phyloP scores from a whole-genome alignment of 345 rosid species.

The Trapa bicornis region DNA sequence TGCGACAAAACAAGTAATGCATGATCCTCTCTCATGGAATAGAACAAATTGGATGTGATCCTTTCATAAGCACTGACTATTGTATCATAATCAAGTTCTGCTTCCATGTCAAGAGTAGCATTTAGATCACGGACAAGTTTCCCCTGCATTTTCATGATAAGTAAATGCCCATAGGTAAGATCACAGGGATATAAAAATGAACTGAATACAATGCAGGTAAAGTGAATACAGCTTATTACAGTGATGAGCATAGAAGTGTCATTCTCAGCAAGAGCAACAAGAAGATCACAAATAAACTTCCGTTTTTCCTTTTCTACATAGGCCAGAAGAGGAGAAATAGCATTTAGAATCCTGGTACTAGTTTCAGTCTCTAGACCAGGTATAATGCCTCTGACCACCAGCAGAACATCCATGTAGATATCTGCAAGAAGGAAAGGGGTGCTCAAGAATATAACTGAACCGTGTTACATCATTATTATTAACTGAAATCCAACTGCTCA shows the following conservation, averaged over 20 bases:
- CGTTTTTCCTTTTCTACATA: constrained; percentile 49
- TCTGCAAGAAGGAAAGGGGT: constrained; percentile 28
- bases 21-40: constrained; percentile 38
- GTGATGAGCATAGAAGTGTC: constrained; percentile 47
- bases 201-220: constrained; percentile 4
- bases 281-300: constrained; percentile 54
- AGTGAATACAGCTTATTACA: constrained; percentile 33
- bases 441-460: background rate
- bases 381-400: constrained; percentile 43
- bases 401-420: constrained; percentile 38
- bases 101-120: constrained; percentile 60
- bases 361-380: constrained; percentile 36
- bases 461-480: background rate
- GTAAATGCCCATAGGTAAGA: background rate
- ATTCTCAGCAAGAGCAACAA: constrained; percentile 49
- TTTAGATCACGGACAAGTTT: constrained; percentile 49
- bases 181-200: constrained; percentile 3
- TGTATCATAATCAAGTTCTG: constrained; percentile 69
- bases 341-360: constrained; percentile 33
- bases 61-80: constrained; percentile 53
- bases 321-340: constrained; percentile 56
- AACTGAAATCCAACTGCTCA: constrained; percentile 2
- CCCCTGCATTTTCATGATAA: constrained; percentile 42
- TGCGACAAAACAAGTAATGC: constrained; percentile 63
- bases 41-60: constrained; percentile 41